phyloP scores from a whole-genome alignment of 495 filamentous ascomycete species.

The Aspergillus incahuasiensis region DNA sequence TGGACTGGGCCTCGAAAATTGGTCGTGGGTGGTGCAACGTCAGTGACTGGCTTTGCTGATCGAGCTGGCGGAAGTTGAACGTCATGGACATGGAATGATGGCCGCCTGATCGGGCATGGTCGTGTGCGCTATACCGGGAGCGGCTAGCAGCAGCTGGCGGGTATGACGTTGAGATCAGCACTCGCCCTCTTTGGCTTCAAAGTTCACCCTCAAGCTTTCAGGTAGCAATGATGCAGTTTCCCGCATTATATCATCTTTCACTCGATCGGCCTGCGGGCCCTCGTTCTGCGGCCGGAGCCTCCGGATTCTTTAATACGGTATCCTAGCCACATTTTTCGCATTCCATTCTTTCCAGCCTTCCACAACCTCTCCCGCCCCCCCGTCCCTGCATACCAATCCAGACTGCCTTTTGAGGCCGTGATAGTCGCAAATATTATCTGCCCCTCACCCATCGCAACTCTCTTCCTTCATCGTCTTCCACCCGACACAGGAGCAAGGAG shows the following conservation, averaged over 20 bases:
- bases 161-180: conserved; percentile 34
- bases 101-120: conserved; percentile 23
- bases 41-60: conserved; percentile 5
- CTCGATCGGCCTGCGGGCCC: conserved; percentile 4
- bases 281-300: conserved; percentile 15
- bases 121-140: conserved; percentile 6
- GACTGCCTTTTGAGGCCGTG: conserved; percentile 9
- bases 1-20: conserved; percentile 4
- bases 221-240: conserved; percentile 19
- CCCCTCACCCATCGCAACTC: not conserved
- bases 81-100: conserved; percentile 29
- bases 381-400: not conserved
- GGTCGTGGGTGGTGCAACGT: conserved; percentile 22
- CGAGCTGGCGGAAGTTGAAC: conserved; percentile 17
- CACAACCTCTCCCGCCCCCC: conserved; percentile 1
- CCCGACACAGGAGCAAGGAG: conserved; percentile 2
- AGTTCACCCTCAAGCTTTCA: not conserved
- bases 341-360: conserved; percentile 3
- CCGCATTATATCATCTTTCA: conserved; percentile 29
- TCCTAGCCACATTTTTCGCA: conserved; percentile 8
- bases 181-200: conserved; percentile 3
- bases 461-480: not conserved
- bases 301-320: conserved; percentile 22
- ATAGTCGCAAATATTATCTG: not conserved
- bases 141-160: conserved; percentile 24